Percentiles rank a stretch among this genome's conserved stretches.
These are phyloP conservation scores for Hibiscus tridactylites DNA, from an alignment of 345 rosid genomes.

Conservation along the genomic window DNA sequence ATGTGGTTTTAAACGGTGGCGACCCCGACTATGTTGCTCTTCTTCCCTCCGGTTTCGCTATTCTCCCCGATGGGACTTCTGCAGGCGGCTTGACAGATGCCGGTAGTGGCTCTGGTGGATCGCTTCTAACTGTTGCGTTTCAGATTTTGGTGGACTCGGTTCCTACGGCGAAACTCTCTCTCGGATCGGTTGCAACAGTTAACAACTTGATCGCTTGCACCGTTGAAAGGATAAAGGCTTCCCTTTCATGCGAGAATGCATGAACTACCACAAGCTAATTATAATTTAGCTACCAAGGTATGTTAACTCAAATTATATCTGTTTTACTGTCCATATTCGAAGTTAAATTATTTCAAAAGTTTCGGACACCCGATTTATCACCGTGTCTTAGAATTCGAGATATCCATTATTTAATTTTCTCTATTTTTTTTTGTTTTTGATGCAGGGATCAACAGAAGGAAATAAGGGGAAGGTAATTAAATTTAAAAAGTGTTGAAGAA, in stretches of 20 bases:
- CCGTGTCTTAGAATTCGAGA: neutral
- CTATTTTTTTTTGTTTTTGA: neutral
- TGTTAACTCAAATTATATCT: neutral
- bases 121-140: constrained; percentile 67
- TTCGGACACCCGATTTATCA: no score
- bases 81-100: neutral
- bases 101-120: constrained; percentile 35
- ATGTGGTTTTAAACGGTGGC: constrained; percentile 38
- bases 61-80: constrained; percentile 46
- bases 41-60: constrained; percentile 58
- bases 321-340: neutral
- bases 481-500: constrained; percentile 9
- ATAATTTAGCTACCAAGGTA: constrained; percentile 6
- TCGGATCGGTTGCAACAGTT: constrained; percentile 74
- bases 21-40: constrained; percentile 50
- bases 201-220: constrained; percentile 70
- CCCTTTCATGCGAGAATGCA: constrained; percentile 35
- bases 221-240: constrained; percentile 51
- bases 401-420: neutral
- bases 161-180: constrained; percentile 49
- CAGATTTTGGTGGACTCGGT: constrained; percentile 67
- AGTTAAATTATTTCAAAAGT: no score
- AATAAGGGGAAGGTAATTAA: constrained; percentile 4
- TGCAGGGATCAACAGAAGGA: constrained; percentile 27
- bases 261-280: constrained; percentile 9